phyloP scores from a whole-genome alignment of 2,329 filamentous ascomycete species.

The Colletotrichum shisoi region DNA sequence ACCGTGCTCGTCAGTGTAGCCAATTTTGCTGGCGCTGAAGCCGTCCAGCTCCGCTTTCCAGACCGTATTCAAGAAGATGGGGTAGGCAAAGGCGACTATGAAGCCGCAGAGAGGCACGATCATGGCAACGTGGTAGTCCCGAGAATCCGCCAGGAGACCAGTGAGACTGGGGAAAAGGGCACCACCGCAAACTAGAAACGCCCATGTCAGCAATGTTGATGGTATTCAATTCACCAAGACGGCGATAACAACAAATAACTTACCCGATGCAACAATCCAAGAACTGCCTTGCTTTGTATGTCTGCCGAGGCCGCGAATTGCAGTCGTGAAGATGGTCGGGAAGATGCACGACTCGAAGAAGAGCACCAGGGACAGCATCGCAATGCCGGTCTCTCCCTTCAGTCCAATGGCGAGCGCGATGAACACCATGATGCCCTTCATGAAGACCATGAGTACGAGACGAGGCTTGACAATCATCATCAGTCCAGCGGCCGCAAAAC shows the following conservation, averaged over 20 bases:
- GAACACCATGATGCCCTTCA: constrained; percentile 63
- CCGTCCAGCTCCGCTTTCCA: constrained; percentile 36
- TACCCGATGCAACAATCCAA: constrained; percentile 30
- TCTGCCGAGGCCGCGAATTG: constrained; percentile 63
- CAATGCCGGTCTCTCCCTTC: constrained; percentile 60
- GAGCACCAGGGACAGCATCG: constrained; percentile 63
- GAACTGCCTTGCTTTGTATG: constrained; percentile 64
- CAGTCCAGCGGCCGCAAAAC: constrained; percentile 64
- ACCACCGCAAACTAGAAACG: constrained; percentile 16
- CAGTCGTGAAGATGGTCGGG: constrained; percentile 65
- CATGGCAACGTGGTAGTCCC: constrained; percentile 60
- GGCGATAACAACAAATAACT: neutral
- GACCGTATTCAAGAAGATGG: constrained; percentile 63
- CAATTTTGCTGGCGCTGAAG: constrained; percentile 35
- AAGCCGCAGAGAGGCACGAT: constrained; percentile 70
- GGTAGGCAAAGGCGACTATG: constrained; percentile 63
- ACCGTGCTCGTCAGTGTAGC: constrained; percentile 27
- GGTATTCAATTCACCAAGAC: neutral
- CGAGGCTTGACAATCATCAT: constrained; percentile 66
- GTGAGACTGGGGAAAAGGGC: constrained; percentile 29
- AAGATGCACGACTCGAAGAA: constrained; percentile 68
- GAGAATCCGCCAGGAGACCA: constrained; percentile 27
- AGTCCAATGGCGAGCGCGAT: constrained; percentile 61
- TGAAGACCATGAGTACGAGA: constrained; percentile 62
- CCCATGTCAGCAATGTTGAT: neutral